These are phyloP conservation scores for Erodium moschatum DNA, from an alignment of 441 rosid species.

Conservation along the genomic window DNA sequence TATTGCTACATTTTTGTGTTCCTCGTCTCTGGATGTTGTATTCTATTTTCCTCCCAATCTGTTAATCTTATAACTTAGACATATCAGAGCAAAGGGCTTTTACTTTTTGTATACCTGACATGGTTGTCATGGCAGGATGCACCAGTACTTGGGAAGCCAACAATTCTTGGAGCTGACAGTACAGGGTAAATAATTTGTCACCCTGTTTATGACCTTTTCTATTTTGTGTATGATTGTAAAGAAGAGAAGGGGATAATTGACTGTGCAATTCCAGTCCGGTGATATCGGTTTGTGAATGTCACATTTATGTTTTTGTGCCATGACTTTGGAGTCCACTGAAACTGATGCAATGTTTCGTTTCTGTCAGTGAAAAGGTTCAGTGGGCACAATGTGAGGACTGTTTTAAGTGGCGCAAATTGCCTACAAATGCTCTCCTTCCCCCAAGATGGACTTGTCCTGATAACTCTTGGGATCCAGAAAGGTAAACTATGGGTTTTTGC, in stretches of 20 bases:
- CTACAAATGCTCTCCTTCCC: conserved; percentile 53
- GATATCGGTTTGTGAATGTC: background rate
- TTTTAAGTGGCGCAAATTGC: conserved; percentile 69
- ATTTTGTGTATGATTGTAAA: background rate
- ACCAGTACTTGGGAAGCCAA: conserved; percentile 85
- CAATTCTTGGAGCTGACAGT: conserved; percentile 41
- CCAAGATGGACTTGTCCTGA: conserved; percentile 59
- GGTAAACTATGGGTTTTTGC: conserved; percentile 29
- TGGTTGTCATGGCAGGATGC: conserved; percentile 55
- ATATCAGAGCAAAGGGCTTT: too few species aligned
- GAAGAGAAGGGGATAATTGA: too few species aligned
- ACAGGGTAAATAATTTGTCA: conserved; percentile 42
- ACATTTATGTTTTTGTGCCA: background rate
- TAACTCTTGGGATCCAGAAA: conserved; percentile 63
- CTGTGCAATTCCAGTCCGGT: background rate
- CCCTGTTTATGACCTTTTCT: too few species aligned
- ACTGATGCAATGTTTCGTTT: conserved; percentile 9
- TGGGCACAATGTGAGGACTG: conserved; percentile 82
- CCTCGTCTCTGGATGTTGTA: too few species aligned
- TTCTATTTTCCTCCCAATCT: too few species aligned
- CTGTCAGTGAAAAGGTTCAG: conserved; percentile 48
- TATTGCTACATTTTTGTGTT: too few species aligned
- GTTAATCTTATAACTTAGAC: too few species aligned
- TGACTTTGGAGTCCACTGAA: background rate
- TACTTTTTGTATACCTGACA: conserved; percentile 14